Conservation (phyloP, 78 protist species). For the Anaeramoeba flamelloides region DNA sequence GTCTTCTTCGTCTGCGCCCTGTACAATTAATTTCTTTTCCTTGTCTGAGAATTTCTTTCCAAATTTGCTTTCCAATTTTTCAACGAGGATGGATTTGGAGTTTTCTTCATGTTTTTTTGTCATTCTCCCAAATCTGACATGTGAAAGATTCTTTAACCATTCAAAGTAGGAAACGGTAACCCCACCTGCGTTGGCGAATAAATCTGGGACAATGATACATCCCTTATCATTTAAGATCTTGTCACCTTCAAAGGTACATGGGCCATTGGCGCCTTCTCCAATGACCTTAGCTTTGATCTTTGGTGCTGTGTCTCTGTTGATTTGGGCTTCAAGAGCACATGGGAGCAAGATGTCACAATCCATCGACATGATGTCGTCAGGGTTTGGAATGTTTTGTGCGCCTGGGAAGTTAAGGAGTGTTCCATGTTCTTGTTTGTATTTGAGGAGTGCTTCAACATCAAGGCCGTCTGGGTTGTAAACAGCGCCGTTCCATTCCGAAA, state of each 20-base stretch:
- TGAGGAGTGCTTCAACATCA: conserved; percentile 31
- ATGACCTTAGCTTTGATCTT: conserved; percentile 15
- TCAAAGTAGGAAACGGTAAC: conserved; percentile 71
- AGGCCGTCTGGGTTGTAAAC: conserved; percentile 45
- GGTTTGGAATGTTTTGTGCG: conserved; percentile 3
- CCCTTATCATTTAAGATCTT: conserved; percentile 28
- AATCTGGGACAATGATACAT: conserved; percentile 55
- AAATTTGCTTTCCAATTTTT: conserved; percentile 28
- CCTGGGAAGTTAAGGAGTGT: conserved; percentile 18
- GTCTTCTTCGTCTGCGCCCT: neutral
- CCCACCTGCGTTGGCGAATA: conserved; percentile 65
- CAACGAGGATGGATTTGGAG: conserved; percentile 36
- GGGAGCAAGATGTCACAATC: conserved; percentile 67
- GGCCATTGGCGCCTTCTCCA: conserved; percentile 69
- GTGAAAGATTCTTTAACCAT: conserved; percentile 69
- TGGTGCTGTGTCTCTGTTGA: conserved; percentile 1
- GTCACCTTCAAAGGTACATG: conserved; percentile 54
- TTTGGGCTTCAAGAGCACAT: conserved; percentile 48
- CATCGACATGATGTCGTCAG: conserved; percentile 24
- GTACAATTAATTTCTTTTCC: neutral
- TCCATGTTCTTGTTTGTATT: conserved; percentile 10
- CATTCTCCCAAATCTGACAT: conserved; percentile 27
- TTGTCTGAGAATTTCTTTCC: neutral
- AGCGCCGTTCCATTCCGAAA: conserved; percentile 56
- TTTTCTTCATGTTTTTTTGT: conserved; percentile 49